Conservation (phyloP, 495 filamentous ascomycete genomes). For the Jackrogersella minutella region DNA sequence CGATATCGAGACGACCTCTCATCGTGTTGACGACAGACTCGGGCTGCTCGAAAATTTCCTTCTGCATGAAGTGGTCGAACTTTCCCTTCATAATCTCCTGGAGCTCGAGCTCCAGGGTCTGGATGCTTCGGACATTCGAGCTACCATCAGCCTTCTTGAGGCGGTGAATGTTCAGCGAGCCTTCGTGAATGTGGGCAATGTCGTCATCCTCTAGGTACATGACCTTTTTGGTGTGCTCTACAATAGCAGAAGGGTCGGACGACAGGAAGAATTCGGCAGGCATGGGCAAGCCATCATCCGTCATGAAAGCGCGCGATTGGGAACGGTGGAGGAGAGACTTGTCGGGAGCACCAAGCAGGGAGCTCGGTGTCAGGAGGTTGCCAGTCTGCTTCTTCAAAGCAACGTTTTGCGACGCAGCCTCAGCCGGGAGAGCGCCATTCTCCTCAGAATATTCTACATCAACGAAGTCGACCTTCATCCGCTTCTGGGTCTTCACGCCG, state of each 20-base stretch:
- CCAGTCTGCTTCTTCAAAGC: slow-evolving; percentile 83
- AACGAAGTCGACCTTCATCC: slow-evolving; percentile 99
- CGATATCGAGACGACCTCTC: slow-evolving; percentile 94
- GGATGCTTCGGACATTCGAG: slow-evolving; percentile 95
- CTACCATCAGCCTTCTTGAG: slow-evolving; percentile 95
- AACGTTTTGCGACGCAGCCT: slow-evolving; percentile 94
- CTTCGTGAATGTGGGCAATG: slow-evolving; percentile 98
- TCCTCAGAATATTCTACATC: slow-evolving; percentile 97
- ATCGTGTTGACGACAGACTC: slow-evolving; percentile 99
- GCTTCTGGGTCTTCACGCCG: slow-evolving; percentile 92
- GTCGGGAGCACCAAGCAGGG: slow-evolving; percentile 86
- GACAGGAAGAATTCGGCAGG: slow-evolving; percentile 99
- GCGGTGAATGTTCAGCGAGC: slow-evolving; percentile 97
- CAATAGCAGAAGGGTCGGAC: slow-evolving; percentile 96
- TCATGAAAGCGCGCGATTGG: slow-evolving; percentile 97
- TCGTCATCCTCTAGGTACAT: slow-evolving; percentile 99
- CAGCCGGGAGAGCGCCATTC: slow-evolving; percentile 79
- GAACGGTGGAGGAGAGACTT: slow-evolving; percentile 97
- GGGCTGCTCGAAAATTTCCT: slow-evolving; percentile 99
- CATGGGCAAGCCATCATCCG: slow-evolving; percentile 95
- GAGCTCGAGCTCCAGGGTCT: slow-evolving; percentile 96
- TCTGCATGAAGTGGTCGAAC: slow-evolving; percentile 99
- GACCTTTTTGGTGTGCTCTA: slow-evolving; percentile 99
- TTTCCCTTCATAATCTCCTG: slow-evolving; percentile 99
- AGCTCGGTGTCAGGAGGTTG: slow-evolving; percentile 67